A percentile compares a stretch with the other conserved stretches of the same genome.
phyloP scores from a whole-genome alignment of 371 early-diverging fungal genomes.

The Thermomucor indicae-seudaticae region DNA sequence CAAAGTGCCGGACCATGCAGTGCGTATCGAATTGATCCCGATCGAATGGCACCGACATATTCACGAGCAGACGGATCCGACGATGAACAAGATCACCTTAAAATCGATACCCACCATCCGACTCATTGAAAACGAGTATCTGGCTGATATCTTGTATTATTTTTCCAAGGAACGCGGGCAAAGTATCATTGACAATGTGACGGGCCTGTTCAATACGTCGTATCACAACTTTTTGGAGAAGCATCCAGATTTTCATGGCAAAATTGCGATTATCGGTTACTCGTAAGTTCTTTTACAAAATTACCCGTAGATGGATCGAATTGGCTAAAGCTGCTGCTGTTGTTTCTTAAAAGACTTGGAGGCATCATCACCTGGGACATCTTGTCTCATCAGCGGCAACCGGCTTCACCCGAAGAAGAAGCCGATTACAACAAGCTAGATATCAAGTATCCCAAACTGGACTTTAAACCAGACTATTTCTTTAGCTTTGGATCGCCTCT shows the following conservation, averaged over 20 bases:
- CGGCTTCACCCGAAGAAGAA: slow-evolving; percentile 12
- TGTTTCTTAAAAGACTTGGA: slow-evolving; percentile 49
- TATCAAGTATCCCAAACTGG: slow-evolving; percentile 42
- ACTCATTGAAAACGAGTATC: slow-evolving; percentile 62
- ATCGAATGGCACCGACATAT: slow-evolving; percentile 53
- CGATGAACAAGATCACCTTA: slow-evolving; percentile 51
- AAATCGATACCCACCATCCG: slow-evolving; percentile 64
- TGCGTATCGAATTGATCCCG: slow-evolving; percentile 50
- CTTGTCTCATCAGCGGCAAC: slow-evolving; percentile 41
- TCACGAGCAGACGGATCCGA: slow-evolving; percentile 48
- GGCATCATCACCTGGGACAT: slow-evolving; percentile 65
- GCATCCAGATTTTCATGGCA: slow-evolving; percentile 56
- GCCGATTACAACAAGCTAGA: slow-evolving; percentile 32
- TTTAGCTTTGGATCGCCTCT: slow-evolving; percentile 63
- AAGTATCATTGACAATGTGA: slow-evolving; percentile 53
- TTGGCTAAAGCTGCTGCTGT: neutral
- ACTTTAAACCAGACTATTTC: slow-evolving; percentile 52
- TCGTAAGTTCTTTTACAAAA: slow-evolving; percentile 35
- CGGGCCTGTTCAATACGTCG: slow-evolving; percentile 50
- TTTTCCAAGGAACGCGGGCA: slow-evolving; percentile 55
- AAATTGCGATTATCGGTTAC: slow-evolving; percentile 57
- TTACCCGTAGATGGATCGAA: too few relatives aligned
- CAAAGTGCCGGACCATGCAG: slow-evolving; percentile 45
- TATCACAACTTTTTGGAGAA: slow-evolving; percentile 49
- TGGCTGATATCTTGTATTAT: slow-evolving; percentile 65